Base-by-base conservation (phyloP, 176 grass and related monocot genomes). In the Lolium perenne region DNA sequence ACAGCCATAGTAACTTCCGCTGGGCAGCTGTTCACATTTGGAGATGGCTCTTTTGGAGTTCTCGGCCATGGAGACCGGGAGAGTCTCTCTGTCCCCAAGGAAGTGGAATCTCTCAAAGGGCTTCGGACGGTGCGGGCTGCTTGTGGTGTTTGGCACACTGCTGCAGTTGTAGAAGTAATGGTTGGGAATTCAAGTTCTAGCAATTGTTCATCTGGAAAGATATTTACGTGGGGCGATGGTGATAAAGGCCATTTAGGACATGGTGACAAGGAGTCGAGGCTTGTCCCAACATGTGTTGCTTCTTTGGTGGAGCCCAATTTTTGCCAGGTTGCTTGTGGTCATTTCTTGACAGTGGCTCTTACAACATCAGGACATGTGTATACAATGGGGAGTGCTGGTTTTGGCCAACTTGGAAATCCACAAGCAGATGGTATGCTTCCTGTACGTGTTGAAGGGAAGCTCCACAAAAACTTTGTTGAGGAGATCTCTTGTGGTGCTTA, bases 61-160 rank as follows among this genome's bases (percentile, higher is more conserved):
- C 86, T 98, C 81, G 97, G 94, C 71, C 97, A 98, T 84, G 92
- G 90, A 71, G 86, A 96, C 83, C 86, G 93, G 25, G 86, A 77
- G 57, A 91, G 88, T 83, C 53, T 90, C 22, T 94, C 90, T 11
- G 68, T 92, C 11, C 94, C 97, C 71, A 92, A 83, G 83, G 97
- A 98, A 86, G 92, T 98, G 14, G 94, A 98, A 92, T 95, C 93
- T 38, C 92, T 98, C 56, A 98, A 91, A 91, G 97, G 94, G 49
- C 91, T 98, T 45, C 90, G 97, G 5, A 96, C 97, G 1, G 97
- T 96, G n/a, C 75, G 94, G 76, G 92, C 92, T 20, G 92, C 97
- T 79, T 98, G 97, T 87, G 94, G 97, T 79, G 90, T 98, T 92
- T 98, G 97, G 97, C 97, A 98, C 76, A 98, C 94, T 84, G 97